Conservation (phyloP, 2,329 filamentous ascomycete genomes). For the Pseudopithomyces chartarum region DNA sequence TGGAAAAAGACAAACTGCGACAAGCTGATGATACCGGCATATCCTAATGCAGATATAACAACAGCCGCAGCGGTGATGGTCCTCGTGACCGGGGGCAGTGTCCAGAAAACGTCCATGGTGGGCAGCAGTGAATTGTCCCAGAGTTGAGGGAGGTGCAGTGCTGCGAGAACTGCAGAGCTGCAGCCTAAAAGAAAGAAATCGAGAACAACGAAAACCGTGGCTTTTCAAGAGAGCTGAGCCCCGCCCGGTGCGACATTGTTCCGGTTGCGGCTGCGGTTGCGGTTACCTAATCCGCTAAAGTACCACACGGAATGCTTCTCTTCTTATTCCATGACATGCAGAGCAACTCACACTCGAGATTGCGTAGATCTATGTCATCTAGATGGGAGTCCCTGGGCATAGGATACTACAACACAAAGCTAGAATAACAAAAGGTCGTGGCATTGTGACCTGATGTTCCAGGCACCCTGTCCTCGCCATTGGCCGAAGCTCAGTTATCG, state of each 20-base stretch:
- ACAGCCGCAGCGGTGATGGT: constrained; percentile 70
- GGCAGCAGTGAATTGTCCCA: constrained; percentile 20
- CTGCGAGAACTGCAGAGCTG: constrained; percentile 36
- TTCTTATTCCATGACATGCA: not conserved
- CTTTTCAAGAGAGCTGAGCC: not conserved
- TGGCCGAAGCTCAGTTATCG: constrained; percentile 2
- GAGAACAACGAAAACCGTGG: constrained; percentile 1
- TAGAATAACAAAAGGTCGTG: no score
- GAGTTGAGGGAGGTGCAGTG: constrained; percentile 22
- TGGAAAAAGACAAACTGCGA: constrained; percentile 61
- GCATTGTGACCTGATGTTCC: not conserved
- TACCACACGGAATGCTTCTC: not conserved
- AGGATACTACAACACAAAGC: no score
- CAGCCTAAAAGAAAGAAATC: constrained; percentile 37
- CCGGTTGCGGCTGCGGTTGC: not conserved
- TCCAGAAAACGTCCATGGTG: constrained; percentile 67
- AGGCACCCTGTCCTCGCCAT: not conserved
- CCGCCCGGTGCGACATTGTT: not conserved
- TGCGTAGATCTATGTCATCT: no score
- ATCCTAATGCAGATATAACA: constrained; percentile 64
- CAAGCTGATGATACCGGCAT: constrained; percentile 61
- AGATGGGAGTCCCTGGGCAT: no score
- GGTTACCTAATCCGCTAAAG: not conserved
- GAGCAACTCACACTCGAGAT: not conserved
- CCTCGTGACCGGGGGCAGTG: constrained; percentile 69